These are phyloP conservation scores for Deinandra increscens DNA, from an alignment of 129 eudicot species.

Conservation along the genomic window DNA sequence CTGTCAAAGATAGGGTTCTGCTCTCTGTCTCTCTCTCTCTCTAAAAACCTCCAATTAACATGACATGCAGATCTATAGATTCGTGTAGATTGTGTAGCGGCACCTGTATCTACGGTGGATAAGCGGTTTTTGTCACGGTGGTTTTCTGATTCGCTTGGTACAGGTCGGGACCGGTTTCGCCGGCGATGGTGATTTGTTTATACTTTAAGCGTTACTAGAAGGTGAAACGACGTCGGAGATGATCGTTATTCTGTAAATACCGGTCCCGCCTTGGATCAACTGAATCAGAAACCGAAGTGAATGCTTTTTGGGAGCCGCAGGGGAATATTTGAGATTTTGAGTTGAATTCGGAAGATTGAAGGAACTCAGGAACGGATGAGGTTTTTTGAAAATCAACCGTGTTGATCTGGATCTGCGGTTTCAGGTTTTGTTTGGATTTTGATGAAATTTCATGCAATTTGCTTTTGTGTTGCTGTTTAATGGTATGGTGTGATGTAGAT, in stretches of 20 bases:
- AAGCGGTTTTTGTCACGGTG: slow-evolving; percentile 33
- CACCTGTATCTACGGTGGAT: not conserved
- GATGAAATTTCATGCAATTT: slow-evolving; percentile 7
- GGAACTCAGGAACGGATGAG: not conserved
- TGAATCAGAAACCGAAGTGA: slow-evolving; percentile 63
- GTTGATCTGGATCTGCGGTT: slow-evolving; percentile 27
- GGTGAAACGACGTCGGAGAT: not conserved
- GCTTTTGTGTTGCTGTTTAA: slow-evolving; percentile 10
- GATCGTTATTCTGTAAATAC: slow-evolving; percentile 23
- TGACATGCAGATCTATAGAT: slow-evolving; percentile 37
- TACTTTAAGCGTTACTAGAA: not conserved
- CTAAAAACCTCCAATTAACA: slow-evolving; percentile 4
- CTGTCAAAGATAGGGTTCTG: slow-evolving; percentile 25
- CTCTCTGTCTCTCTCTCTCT: not conserved
- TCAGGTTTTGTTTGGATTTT: slow-evolving; percentile 27
- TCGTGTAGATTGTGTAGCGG: not conserved
- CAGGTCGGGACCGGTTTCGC: slow-evolving; percentile 89
- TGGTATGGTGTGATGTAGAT: slow-evolving; percentile 17
- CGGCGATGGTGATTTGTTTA: slow-evolving; percentile 27
- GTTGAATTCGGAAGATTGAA: slow-evolving; percentile 17
- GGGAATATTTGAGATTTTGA: slow-evolving; percentile 11
- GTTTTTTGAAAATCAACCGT: not conserved
- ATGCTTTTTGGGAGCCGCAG: slow-evolving; percentile 11
- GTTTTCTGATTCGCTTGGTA: slow-evolving; percentile 96
- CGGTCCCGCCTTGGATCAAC: slow-evolving; percentile 81